Conservation (phyloP, 257 asterid genomes). For the Paulownia fortunei region DNA sequence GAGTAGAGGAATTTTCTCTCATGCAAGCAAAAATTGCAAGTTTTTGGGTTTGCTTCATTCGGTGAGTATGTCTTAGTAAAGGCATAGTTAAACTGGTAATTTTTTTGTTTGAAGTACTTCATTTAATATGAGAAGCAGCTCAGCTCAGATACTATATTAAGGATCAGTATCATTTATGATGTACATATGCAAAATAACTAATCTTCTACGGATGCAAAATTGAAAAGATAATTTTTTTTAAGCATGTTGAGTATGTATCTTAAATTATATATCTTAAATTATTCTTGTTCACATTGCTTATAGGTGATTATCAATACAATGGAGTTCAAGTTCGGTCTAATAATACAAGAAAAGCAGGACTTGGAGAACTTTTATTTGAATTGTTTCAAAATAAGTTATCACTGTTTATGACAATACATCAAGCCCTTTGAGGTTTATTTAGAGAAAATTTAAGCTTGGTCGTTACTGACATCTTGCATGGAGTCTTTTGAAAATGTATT, state of each 20-base stretch:
- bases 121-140: background rate
- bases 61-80: constrained; percentile 57
- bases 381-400: constrained; percentile 4
- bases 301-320: constrained; percentile 4
- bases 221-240: background rate
- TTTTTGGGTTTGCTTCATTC: constrained; percentile 73
- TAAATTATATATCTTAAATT: background rate
- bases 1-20: constrained; percentile 50
- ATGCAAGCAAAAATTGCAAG: constrained; percentile 83
- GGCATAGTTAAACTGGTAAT: constrained; percentile 18
- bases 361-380: background rate
- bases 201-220: constrained; percentile 16
- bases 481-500: constrained; percentile 11
- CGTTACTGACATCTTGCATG: background rate
- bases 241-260: constrained; percentile 6
- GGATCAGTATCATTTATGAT: constrained; percentile 7
- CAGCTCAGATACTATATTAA: background rate
- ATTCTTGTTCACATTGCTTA: constrained; percentile 1
- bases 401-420: background rate
- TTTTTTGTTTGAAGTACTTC: constrained; percentile 18
- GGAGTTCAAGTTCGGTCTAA: background rate
- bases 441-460: constrained; percentile 2
- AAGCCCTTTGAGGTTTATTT: background rate
- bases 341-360: constrained; percentile 2
- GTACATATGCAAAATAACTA: background rate